phyloP scores from a whole-genome alignment of 805 yeast genomes.

The Metschnikowia shivogae region DNA sequence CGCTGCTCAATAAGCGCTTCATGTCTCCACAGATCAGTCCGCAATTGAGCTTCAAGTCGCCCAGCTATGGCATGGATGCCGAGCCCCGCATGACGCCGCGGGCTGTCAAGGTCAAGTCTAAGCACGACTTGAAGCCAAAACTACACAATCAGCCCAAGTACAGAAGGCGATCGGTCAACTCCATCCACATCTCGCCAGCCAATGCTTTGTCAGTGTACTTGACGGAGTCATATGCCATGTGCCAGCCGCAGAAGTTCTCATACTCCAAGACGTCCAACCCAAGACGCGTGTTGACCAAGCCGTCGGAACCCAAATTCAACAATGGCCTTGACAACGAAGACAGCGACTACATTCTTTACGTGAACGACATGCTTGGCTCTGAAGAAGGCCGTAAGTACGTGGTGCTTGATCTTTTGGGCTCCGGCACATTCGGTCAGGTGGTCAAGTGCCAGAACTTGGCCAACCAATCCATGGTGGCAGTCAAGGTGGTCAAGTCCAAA shows the following conservation, averaged over 20 bases:
- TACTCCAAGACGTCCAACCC: slow-evolving; percentile 87
- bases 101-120: slow-evolving; percentile 38
- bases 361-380: slow-evolving; percentile 86
- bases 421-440: slow-evolving; percentile 98
- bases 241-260: slow-evolving; percentile 72
- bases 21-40: slow-evolving; percentile 12
- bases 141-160: slow-evolving; percentile 62
- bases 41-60: slow-evolving; percentile 1
- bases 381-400: slow-evolving; percentile 83
- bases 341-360: slow-evolving; percentile 87
- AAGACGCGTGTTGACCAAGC: slow-evolving; percentile 86
- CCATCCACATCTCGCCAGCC: slow-evolving; percentile 70
- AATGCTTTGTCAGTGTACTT: slow-evolving; percentile 73
- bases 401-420: slow-evolving; percentile 87
- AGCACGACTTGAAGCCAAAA: slow-evolving; percentile 57
- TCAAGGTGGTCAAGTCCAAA: slow-evolving; percentile 88
- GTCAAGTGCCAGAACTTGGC: slow-evolving; percentile 82
- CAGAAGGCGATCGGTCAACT: slow-evolving; percentile 63
- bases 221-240: slow-evolving; percentile 75
- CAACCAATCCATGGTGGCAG: slow-evolving; percentile 87
- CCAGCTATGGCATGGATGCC: background rate
- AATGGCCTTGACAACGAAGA: slow-evolving; percentile 86
- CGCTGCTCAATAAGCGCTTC: slow-evolving; percentile 13
- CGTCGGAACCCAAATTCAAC: slow-evolving; percentile 75
- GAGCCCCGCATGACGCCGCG: slow-evolving; percentile 39